Base-by-base conservation (phyloP, 257 asterid genomes). In the Capsicum baccatum region DNA sequence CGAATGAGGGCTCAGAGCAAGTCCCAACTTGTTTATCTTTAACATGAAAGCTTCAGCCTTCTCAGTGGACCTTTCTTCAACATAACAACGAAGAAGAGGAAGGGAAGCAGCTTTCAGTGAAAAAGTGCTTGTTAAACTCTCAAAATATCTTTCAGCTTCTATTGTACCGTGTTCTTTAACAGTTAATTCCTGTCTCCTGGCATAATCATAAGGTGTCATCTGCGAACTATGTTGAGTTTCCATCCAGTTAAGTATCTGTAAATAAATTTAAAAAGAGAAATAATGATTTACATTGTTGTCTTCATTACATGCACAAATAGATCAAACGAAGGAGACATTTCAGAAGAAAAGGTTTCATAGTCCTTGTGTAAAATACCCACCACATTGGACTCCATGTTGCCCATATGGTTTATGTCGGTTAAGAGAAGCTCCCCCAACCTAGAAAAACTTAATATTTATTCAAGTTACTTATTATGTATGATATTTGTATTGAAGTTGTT, bases 21-120 rank as follows among this genome's bases (percentile, higher is more conserved):
- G 73, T 56, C 91, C 90, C 82, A 70, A 70, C 21, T 55, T 52
- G 17, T 54, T 87, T 83, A 89, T 87, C 85, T 74, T 89, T 81
- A 68, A 70, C 90, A 89, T 87, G 76, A 87, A 67, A 63, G 85
- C 90, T 58, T 86, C 90, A 4, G 90, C 91, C 62, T 89, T 89
- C 42, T 60, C 89, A 4, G 84, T 79, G 63, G 83, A 81, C 84
- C 85, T 82, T 84, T 87, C 88, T 83, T 84, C 85, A 63, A 86
- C 90, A 66, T 83, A 89, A 26, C 67, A 83, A 58, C 48, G 83
- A 79, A 87, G 91, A 84, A 89, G 89, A 80, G 84, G 91, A 55
- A 84, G 85, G 47, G 83, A 84, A 17, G 91, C 83, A 79, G 88
- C 87, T 83, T 87, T 89, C 78, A n/a, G 84, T 26, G 90, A 84